These are phyloP conservation scores for Penicillium concentricum DNA, from an alignment of 2,329 filamentous ascomycete species.

Conservation along the genomic window DNA sequence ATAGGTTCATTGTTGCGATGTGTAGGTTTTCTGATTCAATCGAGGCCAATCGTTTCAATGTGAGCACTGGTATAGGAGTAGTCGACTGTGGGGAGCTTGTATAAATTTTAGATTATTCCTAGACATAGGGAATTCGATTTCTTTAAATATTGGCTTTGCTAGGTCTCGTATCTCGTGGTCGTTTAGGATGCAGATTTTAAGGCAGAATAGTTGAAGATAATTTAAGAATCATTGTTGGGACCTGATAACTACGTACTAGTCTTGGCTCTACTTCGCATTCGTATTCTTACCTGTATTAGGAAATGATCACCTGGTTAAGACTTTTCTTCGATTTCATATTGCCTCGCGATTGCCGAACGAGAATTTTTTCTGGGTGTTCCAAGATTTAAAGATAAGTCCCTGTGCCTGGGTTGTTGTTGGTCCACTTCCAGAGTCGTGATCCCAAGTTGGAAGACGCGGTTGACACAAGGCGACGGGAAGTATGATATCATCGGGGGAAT, in stretches of 20 bases:
- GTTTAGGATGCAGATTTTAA: not conserved
- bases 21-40: not conserved
- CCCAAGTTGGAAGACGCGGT: too few relatives aligned
- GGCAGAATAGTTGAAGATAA: not conserved
- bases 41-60: not conserved
- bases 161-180: not conserved
- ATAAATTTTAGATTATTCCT: not conserved
- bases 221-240: not conserved
- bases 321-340: not conserved
- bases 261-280: not conserved
- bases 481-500: not conserved
- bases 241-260: not conserved
- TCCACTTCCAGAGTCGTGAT: not conserved
- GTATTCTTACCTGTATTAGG: not conserved
- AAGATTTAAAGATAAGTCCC: not conserved
- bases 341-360: not conserved
- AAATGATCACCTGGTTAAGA: not conserved
- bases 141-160: not conserved
- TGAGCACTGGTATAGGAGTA: not conserved
- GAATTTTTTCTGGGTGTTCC: too few relatives aligned
- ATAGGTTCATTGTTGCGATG: not conserved
- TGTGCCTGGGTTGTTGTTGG: not conserved
- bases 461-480: too few relatives aligned
- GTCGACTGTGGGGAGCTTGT: not conserved
- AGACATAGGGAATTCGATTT: not conserved